Evolutionary conservation across 2,329 filamentous ascomycete genomes (phyloP).

Genomic region (Neonectria punicea): DNA sequence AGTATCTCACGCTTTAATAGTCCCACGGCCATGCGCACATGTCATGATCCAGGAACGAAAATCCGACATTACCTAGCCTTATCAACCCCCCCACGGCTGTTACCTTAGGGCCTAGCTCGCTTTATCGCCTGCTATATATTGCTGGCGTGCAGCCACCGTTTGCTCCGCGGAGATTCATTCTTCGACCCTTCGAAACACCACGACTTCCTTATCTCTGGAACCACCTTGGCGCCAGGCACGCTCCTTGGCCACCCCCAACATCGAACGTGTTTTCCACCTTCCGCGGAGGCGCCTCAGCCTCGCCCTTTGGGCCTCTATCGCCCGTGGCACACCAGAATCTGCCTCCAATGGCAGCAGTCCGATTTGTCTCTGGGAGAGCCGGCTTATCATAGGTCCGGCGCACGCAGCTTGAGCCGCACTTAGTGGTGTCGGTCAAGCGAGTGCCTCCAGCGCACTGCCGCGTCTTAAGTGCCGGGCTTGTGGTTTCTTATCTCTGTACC

Average conservation of each 20-base stretch:
- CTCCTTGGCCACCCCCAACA: conserved; percentile 11
- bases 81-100: conserved; percentile 27
- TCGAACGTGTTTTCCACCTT: conserved; percentile 13
- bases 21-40: neutral
- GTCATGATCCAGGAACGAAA: conserved; percentile 3
- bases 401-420: conserved; percentile 38
- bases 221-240: conserved; percentile 26
- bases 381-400: conserved; percentile 36
- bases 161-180: conserved; percentile 43
- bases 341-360: conserved; percentile 33
- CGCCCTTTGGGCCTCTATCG: conserved; percentile 30
- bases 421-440: conserved; percentile 32
- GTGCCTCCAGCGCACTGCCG: conserved; percentile 30
- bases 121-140: conserved; percentile 38
- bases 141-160: conserved; percentile 28
- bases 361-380: conserved; percentile 33
- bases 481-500: conserved; percentile 39
- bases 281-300: conserved; percentile 31
- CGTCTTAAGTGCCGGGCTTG: conserved; percentile 20
- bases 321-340: conserved; percentile 26
- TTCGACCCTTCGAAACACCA: conserved; percentile 30
- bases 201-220: conserved; percentile 38
- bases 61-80: conserved; percentile 23
- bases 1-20: neutral
- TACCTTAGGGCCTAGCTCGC: conserved; percentile 13